Evolutionary conservation across 306 rosid species (phyloP), one percentile per base, ranked within the genome.

Genomic region (Cucurbita ficifolia): DNA sequence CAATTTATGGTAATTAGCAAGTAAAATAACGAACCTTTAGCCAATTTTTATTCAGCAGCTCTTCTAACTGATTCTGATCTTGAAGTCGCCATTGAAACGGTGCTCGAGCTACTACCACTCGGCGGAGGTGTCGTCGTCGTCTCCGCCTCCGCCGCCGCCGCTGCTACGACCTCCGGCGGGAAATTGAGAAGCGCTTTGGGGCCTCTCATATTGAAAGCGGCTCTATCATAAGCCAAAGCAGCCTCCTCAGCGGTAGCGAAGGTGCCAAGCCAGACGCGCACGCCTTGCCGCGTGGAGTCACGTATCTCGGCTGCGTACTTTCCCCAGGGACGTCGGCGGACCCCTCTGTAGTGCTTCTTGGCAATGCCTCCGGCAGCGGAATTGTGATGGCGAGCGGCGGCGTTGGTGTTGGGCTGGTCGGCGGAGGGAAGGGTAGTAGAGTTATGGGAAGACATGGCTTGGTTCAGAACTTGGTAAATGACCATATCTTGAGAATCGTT

Each of bases 241-340:
- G 96, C 98, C 22, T 89, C 96, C 76, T 92, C 97, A 0, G 97
- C 97, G 0, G 97, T 92, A 40, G 74, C 82, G 69, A 92, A 92
- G 0, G 97, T 92, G 14, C 97, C 97, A 7, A 92, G 90, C 97
- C 97, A 92, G 13, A 89, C 40, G 24, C 97, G 90, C 0, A 87
- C 87, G 35, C 97, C 95, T 0, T 86, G 92, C 4, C 95, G 82
- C 0, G 89, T 53, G 0, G 97, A 88, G 84, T 92, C 97, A 0
- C 97, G 92, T 56, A 92, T 92, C 87, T 92, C 97, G 4, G 97
- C 96, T 0, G 97, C 97, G 42, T 85, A 92, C 62, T 92, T 92
- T 17, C 97, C 97, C 97, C 97, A 92, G 0, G 97, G 97, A 1
- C 97, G 85, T 9, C 88, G 84, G 73, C 97, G 75, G 7, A 92